phyloP scores from a whole-genome alignment of 768 basidiomycete genomes.

The Lyophyllum decastes region DNA sequence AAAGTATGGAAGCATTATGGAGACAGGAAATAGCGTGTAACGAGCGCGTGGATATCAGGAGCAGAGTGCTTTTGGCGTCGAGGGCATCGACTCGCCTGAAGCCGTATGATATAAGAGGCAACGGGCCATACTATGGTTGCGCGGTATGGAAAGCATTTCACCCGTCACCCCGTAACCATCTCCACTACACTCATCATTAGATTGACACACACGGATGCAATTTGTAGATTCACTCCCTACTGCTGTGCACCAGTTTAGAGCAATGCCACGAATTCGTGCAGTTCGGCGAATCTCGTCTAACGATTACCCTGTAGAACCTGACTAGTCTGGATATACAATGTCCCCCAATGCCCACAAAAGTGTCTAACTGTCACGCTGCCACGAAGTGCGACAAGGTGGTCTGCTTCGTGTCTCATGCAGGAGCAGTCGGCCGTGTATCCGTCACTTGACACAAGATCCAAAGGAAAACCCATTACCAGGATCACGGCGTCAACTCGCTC shows the following conservation, averaged over 20 bases:
- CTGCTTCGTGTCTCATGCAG: neutral
- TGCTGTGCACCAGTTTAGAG: neutral
- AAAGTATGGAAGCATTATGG: conserved; percentile 4
- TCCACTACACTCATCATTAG: neutral
- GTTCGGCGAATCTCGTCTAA: neutral
- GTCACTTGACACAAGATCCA: neutral
- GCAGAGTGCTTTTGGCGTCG: neutral
- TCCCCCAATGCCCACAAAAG: neutral
- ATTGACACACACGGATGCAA: neutral
- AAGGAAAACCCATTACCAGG: neutral
- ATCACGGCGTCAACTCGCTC: conserved; percentile 22
- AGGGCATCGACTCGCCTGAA: conserved; percentile 2
- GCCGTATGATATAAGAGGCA: neutral
- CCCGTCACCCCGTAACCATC: neutral
- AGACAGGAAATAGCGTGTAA: neutral
- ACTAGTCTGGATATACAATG: neutral
- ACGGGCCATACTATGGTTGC: neutral
- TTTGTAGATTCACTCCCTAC: neutral
- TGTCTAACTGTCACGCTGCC: neutral
- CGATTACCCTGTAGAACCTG: neutral
- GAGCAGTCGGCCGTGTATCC: neutral
- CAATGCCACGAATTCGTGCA: neutral
- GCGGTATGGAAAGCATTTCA: too few relatives aligned
- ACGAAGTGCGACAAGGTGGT: neutral
- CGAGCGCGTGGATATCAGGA: conserved; percentile 2